phyloP scores from a whole-genome alignment of 1,284 basidiomycete genomes.

The Marasmius sp. region DNA sequence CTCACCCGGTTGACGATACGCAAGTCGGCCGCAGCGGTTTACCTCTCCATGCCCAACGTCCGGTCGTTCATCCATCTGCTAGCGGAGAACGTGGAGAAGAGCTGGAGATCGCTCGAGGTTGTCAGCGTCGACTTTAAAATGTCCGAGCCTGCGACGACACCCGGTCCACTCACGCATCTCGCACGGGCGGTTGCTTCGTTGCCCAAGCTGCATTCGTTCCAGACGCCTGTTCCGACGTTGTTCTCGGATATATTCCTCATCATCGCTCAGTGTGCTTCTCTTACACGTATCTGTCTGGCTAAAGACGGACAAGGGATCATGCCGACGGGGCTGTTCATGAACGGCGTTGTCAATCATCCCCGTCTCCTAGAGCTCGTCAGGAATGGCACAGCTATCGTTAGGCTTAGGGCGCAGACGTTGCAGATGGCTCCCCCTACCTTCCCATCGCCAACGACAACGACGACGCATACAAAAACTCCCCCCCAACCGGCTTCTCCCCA shows the following conservation, averaged over 20 bases:
- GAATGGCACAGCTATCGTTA: conserved; percentile 38
- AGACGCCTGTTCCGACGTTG: not conserved
- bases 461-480: not conserved
- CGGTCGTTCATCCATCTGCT: not conserved
- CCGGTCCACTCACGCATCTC: not conserved
- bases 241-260: not conserved
- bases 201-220: not conserved
- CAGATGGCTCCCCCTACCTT: not conserved
- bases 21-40: not conserved
- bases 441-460: no score
- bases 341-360: conserved; percentile 41
- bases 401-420: conserved; percentile 20
- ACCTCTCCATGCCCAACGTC: not conserved
- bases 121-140: not conserved
- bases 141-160: not conserved
- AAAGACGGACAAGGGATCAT: conserved; percentile 22
- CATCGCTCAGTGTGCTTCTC: not conserved
- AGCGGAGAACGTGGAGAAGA: not conserved
- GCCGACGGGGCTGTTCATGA: conserved; percentile 45
- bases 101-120: not conserved
- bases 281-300: not conserved
- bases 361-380: conserved; percentile 43
- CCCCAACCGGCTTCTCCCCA: not conserved
- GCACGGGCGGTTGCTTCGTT: not conserved
- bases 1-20: not conserved